These are phyloP conservation scores for Tagetes erecta DNA, from an alignment of 129 eudicot species.

Conservation along the genomic window DNA sequence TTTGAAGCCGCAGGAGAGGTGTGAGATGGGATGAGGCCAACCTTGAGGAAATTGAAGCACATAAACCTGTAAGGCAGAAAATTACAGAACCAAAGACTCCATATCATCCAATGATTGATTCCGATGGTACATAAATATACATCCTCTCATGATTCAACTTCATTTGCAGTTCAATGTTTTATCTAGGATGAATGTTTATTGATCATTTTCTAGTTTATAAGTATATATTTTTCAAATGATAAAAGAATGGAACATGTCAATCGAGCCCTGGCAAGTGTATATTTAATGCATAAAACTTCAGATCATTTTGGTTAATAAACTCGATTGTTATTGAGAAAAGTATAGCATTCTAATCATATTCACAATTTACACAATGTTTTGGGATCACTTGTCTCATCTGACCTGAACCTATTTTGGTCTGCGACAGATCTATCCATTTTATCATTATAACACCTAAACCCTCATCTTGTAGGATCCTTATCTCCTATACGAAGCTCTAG, in stretches of 20 bases:
- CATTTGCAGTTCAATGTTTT: not conserved
- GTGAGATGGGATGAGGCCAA: constrained; percentile 90
- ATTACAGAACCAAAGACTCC: constrained; percentile 99
- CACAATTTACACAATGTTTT: not conserved
- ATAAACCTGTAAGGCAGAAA: constrained; percentile 95
- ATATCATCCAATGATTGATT: constrained; percentile 85
- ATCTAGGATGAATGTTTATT: not conserved
- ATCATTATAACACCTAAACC: not conserved
- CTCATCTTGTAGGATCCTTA: constrained; percentile 49
- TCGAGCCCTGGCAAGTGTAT: not conserved
- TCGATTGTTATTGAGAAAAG: not conserved
- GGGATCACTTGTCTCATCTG: not conserved
- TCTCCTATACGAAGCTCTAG: constrained; percentile 57
- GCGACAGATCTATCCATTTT: not conserved
- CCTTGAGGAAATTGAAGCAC: constrained; percentile 82
- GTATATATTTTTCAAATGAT: not conserved
- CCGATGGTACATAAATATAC: constrained; percentile 50
- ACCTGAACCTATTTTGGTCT: not conserved
- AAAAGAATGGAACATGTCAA: not conserved
- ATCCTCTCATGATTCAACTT: not conserved
- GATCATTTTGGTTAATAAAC: not conserved
- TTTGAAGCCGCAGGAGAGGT: constrained; percentile 46
- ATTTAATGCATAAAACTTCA: not conserved
- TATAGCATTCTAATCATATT: not conserved
- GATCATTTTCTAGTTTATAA: not conserved